These are phyloP conservation scores for Fallopia convolvulus DNA, from an alignment of 148 eudicot species.

Conservation along the genomic window DNA sequence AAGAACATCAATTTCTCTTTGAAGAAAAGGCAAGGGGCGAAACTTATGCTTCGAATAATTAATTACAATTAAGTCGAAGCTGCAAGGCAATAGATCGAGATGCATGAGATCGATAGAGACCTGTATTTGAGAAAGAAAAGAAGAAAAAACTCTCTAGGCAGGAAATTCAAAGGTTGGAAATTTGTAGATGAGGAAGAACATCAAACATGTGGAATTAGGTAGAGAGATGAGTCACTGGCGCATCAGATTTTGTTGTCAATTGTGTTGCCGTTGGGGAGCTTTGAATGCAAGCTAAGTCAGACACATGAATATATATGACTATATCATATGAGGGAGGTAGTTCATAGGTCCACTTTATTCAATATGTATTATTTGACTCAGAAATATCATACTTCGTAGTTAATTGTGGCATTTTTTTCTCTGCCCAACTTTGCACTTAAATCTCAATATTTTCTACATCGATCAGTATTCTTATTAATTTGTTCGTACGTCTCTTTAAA, in stretches of 20 bases:
- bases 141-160: no score
- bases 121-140: no score
- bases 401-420: background rate
- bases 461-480: no score
- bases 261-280: background rate
- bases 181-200: background rate
- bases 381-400: background rate
- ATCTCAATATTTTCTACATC: no score
- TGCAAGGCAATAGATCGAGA: no score
- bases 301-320: background rate
- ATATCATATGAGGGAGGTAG: background rate
- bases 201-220: background rate
- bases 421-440: background rate
- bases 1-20: no score
- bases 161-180: background rate
- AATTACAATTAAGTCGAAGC: no score
- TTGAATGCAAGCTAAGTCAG: background rate
- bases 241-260: conserved; percentile 8
- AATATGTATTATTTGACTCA: background rate
- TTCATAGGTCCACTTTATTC: background rate
- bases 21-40: no score
- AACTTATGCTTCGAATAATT: no score
- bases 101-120: no score
- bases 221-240: background rate
- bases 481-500: no score